Evolutionary conservation across 805 yeast genomes (phyloP).

Genomic region (Ogataea naganishii): DNA sequence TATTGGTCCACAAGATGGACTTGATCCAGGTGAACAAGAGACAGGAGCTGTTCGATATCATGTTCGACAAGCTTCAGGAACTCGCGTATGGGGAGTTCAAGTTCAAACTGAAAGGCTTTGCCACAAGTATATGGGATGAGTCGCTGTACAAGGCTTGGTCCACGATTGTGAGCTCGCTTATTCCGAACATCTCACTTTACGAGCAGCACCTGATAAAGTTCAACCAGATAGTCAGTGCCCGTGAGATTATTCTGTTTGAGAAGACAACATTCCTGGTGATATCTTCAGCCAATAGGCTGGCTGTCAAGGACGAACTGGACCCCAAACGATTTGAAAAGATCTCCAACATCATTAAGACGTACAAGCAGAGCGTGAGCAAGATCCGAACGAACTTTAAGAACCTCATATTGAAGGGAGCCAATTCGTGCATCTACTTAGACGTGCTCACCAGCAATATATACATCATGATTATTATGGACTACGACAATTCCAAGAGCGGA

Average conservation of each 20-base stretch:
- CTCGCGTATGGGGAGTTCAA: constrained; percentile 53
- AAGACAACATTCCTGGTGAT: constrained; percentile 85
- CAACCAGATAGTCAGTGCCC: constrained; percentile 69
- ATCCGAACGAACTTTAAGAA: constrained; percentile 78
- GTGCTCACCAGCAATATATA: constrained; percentile 27
- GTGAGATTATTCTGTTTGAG: constrained; percentile 86
- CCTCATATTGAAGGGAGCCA: constrained; percentile 53
- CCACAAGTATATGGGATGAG: constrained; percentile 97
- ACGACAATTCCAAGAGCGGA: constrained; percentile 10
- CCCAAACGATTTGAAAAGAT: constrained; percentile 93
- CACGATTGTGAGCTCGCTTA: constrained; percentile 85
- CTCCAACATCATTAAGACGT: constrained; percentile 87
- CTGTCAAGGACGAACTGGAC: constrained; percentile 36
- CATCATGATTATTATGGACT: constrained; percentile 28
- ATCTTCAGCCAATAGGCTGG: constrained; percentile 35
- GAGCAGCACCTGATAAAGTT: constrained; percentile 69
- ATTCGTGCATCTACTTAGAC: constrained; percentile 26
- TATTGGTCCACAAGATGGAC: constrained; percentile 92
- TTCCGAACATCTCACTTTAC: constrained; percentile 80
- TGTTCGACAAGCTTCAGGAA: constrained; percentile 74
- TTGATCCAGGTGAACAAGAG: constrained; percentile 81
- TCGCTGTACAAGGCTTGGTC: constrained; percentile 96
- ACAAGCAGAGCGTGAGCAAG: constrained; percentile 85
- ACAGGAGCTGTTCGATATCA: constrained; percentile 71
- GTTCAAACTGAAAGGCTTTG: constrained; percentile 73